Conservation (phyloP, 2,329 filamentous ascomycete species). For the Xylaria multiplex region DNA sequence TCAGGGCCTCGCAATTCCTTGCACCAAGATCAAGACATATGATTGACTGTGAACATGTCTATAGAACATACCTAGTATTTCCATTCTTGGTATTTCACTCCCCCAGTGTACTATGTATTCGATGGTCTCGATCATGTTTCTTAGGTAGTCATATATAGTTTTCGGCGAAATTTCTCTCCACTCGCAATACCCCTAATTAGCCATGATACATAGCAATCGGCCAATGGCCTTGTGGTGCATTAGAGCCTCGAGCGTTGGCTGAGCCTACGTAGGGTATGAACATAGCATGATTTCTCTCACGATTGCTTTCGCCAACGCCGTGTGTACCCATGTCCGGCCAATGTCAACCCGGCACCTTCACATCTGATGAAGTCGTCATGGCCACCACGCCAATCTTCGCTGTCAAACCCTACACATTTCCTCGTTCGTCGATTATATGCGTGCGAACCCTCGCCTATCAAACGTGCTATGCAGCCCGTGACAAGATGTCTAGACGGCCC, state of each 20-base stretch:
- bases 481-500: not conserved
- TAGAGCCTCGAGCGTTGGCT: slow-evolving; percentile 9
- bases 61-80: too few species aligned
- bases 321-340: not conserved
- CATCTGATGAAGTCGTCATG: not conserved
- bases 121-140: not conserved
- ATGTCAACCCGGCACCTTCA: slow-evolving; percentile 1
- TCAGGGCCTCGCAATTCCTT: too few species aligned
- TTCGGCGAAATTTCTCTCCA: not conserved
- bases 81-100: too few species aligned
- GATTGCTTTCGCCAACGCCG: not conserved
- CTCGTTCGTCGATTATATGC: not conserved
- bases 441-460: slow-evolving; percentile 6
- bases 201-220: not conserved
- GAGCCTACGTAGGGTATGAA: slow-evolving; percentile 12
- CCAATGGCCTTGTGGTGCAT: not conserved
- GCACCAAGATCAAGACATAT: too few species aligned
- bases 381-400: not conserved
- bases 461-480: not conserved
- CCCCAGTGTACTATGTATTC: too few species aligned
- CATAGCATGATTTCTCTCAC: not conserved
- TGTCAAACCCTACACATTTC: not conserved
- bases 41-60: too few species aligned
- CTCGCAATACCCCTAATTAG: not conserved
- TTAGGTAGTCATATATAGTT: not conserved